Evolutionary conservation across 2,329 filamentous ascomycete genomes (phyloP).

Genomic region (Sporothrix protearum): DNA sequence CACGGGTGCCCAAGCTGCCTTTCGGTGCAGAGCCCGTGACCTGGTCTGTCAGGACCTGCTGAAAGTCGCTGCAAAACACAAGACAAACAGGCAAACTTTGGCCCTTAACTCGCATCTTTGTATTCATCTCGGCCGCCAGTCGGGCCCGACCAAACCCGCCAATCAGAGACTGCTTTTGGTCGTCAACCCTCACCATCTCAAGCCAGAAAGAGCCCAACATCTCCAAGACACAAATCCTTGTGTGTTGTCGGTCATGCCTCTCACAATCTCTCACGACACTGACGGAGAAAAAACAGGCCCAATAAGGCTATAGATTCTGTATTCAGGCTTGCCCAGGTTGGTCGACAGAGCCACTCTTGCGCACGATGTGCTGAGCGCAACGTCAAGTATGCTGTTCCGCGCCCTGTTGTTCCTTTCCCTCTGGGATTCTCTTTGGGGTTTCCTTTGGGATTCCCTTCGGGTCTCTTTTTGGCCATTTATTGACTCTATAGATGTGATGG

Average conservation of each 20-base stretch:
- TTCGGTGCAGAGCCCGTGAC: neutral
- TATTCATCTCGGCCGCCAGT: neutral
- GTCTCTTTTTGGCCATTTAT: neutral
- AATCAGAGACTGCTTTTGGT: neutral
- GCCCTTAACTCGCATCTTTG: too few relatives aligned
- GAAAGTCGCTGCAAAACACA: neutral
- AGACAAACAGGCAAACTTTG: neutral
- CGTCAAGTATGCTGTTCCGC: neutral
- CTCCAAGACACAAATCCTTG: too few relatives aligned
- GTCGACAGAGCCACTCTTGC: neutral
- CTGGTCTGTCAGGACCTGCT: too few relatives aligned
- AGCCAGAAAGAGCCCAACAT: too few relatives aligned
- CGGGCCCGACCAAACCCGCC: slow-evolving; percentile 7
- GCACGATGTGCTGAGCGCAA: neutral
- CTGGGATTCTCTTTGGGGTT: too few relatives aligned
- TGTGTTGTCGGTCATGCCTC: too few relatives aligned
- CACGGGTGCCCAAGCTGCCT: neutral
- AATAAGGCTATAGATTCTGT: neutral
- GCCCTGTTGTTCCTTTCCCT: too few relatives aligned
- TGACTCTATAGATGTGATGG: neutral
- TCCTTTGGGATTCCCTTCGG: too few relatives aligned
- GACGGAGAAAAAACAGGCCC: too few relatives aligned
- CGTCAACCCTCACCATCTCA: too few relatives aligned
- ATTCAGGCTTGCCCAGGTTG: neutral
- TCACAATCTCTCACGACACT: too few relatives aligned